Base-by-base conservation (phyloP, 805 yeast genomes). In the Candida lessepsii region DNA sequence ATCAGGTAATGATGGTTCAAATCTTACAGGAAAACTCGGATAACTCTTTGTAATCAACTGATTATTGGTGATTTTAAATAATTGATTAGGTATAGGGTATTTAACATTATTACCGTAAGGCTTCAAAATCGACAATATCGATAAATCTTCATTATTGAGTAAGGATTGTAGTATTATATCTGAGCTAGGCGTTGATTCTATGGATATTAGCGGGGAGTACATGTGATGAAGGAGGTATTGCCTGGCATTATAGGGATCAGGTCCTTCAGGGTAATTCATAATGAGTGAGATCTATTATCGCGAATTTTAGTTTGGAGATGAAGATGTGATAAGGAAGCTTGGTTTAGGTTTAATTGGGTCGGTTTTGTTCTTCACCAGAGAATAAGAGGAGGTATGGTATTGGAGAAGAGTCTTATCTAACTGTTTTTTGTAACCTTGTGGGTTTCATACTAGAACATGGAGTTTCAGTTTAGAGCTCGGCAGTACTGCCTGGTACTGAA, bases 1-100 rank as follows among this genome's bases (percentile, higher is more conserved):
- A 28, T 67, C 73, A n/a, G 68, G 66, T 19, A 68, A 47, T 8
- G 65, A 48, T 19, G 67, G 65, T 46, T 67, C 70, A 51, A 83
- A 83, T 35, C 85, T 64, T 23, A 83, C 62, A 15, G 80, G 78
- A 49, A 78, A 79, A 48, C 75, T 75, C 7, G 76, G 76, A 41
- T 73, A 70, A 4, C 61, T 64, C 39, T 68, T 63, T 14, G 80
- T 72, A 28, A 72, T 63, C 31, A 75, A 61, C 52, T 75, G 81
- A 19, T 73, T 67, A 51, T 75, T 80, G 20, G 75, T 70, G 39
- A 77, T 69, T 37, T 69, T 73, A 49, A 73, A 73, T 19, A 67
- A 53, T 47, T 69, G 73, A 48, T 57, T 57, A 17, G 71, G 57
- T 5, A 57, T 49, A 28, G 58, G 54, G 41, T 76, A 75, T 34